phyloP scores from a whole-genome alignment of 805 yeast species.

The Candida multigemmis region DNA sequence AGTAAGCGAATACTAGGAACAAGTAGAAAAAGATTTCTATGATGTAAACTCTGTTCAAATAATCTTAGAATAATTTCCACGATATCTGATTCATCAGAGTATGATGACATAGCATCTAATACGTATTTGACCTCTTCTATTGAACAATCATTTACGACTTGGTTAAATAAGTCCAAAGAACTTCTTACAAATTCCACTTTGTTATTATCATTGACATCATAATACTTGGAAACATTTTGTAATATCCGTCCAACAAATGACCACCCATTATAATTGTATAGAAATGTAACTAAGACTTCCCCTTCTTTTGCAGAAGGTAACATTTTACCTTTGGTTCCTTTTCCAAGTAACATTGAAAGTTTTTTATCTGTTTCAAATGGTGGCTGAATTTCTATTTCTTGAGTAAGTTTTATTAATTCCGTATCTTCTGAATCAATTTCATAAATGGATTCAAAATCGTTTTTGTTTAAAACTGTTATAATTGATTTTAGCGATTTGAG shows the following conservation, averaged over 20 bases:
- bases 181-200: slow-evolving; percentile 34
- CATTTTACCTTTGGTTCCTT: slow-evolving; percentile 62
- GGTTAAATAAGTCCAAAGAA: slow-evolving; percentile 42
- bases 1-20: slow-evolving; percentile 42
- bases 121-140: slow-evolving; percentile 13
- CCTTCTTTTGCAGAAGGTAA: slow-evolving; percentile 37
- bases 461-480: slow-evolving; percentile 37
- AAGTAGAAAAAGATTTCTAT: slow-evolving; percentile 39
- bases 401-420: slow-evolving; percentile 42
- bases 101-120: slow-evolving; percentile 35
- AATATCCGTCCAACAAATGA: slow-evolving; percentile 70
- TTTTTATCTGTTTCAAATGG: slow-evolving; percentile 45
- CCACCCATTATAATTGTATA: slow-evolving; percentile 80
- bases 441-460: slow-evolving; percentile 29
- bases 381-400: slow-evolving; percentile 42
- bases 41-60: slow-evolving; percentile 60
- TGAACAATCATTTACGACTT: slow-evolving; percentile 31
- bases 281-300: slow-evolving; percentile 49
- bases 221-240: slow-evolving; percentile 46
- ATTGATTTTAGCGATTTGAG: slow-evolving; percentile 52
- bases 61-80: slow-evolving; percentile 53
- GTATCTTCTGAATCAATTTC: slow-evolving; percentile 43
- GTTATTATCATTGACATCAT: slow-evolving; percentile 26
- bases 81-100: slow-evolving; percentile 49
- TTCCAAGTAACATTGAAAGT: slow-evolving; percentile 32